Evolutionary conservation across 768 basidiomycete species (phyloP).

Genomic region (Mycena indigotica): DNA sequence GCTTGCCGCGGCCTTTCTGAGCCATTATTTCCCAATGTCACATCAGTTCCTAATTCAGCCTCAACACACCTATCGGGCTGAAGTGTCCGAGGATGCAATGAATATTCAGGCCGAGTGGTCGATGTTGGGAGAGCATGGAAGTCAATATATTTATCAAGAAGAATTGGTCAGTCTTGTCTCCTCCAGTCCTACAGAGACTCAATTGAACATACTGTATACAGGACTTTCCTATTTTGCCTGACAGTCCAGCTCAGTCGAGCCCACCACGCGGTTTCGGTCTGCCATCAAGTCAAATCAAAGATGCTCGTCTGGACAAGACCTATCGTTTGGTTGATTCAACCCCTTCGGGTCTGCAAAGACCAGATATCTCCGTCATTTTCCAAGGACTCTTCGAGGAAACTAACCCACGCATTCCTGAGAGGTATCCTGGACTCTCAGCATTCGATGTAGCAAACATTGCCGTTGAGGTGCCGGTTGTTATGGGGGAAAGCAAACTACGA

Average conservation of each 20-base stretch:
- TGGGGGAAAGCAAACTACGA: conserved; percentile 6
- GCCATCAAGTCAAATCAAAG: no score
- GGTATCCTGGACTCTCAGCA: not conserved
- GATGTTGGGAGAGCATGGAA: no score
- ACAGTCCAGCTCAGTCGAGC: no score
- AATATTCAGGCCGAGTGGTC: not conserved
- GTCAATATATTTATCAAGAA: no score
- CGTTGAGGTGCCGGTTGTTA: conserved; percentile 2
- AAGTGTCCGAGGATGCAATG: not conserved
- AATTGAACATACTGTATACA: no score
- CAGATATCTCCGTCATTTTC: not conserved
- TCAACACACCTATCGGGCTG: conserved; percentile 3
- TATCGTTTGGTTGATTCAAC: not conserved
- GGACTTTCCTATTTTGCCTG: no score
- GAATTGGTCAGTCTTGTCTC: no score
- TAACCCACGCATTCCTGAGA: not conserved
- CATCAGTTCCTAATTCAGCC: conserved; percentile 10
- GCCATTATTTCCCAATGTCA: not conserved
- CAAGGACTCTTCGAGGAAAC: not conserved
- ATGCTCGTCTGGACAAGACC: not conserved
- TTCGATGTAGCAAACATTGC: not conserved
- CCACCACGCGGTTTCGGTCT: no score
- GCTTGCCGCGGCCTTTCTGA: not conserved
- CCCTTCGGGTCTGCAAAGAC: not conserved
- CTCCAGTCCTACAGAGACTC: no score